Conservation (phyloP, 345 rosid species). For the Triadica sebifera region DNA sequence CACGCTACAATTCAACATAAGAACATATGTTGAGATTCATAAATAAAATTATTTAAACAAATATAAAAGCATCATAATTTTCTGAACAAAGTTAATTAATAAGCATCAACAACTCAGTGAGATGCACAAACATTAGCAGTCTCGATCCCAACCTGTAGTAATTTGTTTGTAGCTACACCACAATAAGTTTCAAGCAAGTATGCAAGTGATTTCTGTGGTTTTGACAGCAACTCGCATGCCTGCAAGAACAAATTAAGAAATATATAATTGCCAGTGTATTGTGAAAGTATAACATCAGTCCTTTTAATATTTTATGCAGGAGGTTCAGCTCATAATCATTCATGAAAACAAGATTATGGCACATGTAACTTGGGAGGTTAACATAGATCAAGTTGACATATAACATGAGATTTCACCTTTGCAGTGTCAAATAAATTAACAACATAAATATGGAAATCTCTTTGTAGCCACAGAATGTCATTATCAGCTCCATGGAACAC, state of each 20-base stretch:
- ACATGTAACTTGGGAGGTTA: not conserved
- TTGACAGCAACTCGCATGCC: conserved; percentile 85
- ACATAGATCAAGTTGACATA: not conserved
- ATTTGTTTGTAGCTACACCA: conserved; percentile 70
- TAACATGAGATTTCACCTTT: conserved; percentile 48
- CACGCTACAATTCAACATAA: conserved; percentile 55
- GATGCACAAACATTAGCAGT: not conserved
- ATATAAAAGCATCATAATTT: not conserved
- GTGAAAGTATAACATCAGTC: not conserved
- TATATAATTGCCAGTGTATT: conserved; percentile 1
- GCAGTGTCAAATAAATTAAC: conserved; percentile 94
- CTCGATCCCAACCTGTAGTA: conserved; percentile 61
- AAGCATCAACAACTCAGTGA: conserved; percentile 15
- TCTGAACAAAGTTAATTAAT: not conserved
- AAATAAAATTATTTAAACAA: not conserved
- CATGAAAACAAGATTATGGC: not conserved
- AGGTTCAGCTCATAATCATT: not conserved
- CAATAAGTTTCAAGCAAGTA: conserved; percentile 84
- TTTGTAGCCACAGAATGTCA: conserved; percentile 90
- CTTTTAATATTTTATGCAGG: not conserved
- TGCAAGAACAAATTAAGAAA: conserved; percentile 26
- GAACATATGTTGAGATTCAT: not conserved
- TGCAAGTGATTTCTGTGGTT: conserved; percentile 85
- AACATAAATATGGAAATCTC: conserved; percentile 90
- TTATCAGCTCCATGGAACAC: conserved; percentile 98